Evolutionary conservation across 176 grass and related monocot species (phyloP).

Genomic region (Chrysopogon serrulatus): DNA sequence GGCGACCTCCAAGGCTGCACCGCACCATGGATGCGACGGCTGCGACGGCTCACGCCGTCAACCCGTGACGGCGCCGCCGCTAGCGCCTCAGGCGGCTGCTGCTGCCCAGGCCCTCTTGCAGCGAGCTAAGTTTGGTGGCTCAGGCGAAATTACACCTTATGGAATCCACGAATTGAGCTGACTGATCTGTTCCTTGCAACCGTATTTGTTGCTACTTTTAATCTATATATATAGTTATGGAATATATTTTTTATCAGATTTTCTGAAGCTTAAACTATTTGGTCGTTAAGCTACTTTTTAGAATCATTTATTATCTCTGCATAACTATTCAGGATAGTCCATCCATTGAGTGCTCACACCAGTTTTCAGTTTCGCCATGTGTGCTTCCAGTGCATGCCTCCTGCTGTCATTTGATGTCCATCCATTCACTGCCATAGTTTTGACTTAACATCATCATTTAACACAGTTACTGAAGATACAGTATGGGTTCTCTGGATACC

Average conservation of each 20-base stretch:
- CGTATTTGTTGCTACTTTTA: not conserved
- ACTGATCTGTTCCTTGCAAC: not conserved
- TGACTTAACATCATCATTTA: not conserved
- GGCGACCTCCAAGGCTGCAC: too few relatives aligned
- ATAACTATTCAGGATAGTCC: not conserved
- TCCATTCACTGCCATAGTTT: not conserved
- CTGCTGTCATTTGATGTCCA: not conserved
- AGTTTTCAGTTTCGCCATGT: not conserved
- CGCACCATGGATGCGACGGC: not conserved
- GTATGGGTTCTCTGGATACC: constrained; percentile 53
- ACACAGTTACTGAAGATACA: constrained; percentile 25
- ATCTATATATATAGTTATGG: not conserved
- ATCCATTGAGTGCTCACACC: not conserved
- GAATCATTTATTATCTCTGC: not conserved
- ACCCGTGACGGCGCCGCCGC: not conserved
- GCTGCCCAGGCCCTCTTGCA: too few relatives aligned
- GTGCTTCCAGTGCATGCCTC: not conserved
- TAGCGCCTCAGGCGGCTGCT: not conserved
- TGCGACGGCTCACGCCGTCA: too few relatives aligned
- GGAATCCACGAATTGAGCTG: not conserved
- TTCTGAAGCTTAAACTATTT: not conserved
- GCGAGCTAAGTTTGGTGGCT: too few relatives aligned
- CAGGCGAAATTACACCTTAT: too few relatives aligned
- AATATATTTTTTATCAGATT: not conserved
- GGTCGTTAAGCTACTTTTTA: not conserved